Conservation (phyloP, 2,329 filamentous ascomycete genomes). For the Calonectria leucothoes region DNA sequence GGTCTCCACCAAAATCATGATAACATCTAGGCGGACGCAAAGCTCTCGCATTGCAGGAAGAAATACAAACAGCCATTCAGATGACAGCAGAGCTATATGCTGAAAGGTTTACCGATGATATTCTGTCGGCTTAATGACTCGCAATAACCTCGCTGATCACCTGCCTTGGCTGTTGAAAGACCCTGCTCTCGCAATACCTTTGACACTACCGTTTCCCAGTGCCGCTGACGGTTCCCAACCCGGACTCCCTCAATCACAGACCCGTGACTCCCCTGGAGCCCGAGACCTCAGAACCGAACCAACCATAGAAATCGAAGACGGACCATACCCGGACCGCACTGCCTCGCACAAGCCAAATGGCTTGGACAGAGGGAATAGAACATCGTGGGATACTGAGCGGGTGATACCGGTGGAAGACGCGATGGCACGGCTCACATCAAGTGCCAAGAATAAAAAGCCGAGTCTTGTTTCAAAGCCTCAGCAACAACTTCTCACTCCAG, state of each 20-base stretch:
- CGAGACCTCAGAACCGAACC: slow-evolving; percentile 9
- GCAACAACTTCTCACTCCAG: slow-evolving; percentile 56
- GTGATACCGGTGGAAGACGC: slow-evolving; percentile 43
- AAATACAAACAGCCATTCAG: slow-evolving; percentile 25
- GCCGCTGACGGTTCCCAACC: slow-evolving; percentile 41
- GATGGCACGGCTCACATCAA: slow-evolving; percentile 60
- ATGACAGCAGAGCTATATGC: slow-evolving; percentile 39
- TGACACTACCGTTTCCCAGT: slow-evolving; percentile 52
- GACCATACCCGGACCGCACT: slow-evolving; percentile 2
- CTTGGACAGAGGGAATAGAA: slow-evolving; percentile 33
- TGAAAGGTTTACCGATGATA: slow-evolving; percentile 36
- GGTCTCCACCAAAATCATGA: slow-evolving; percentile 31
- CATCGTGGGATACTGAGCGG: slow-evolving; percentile 40
- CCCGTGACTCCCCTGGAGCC: slow-evolving; percentile 17
- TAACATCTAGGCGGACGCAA: slow-evolving; percentile 34
- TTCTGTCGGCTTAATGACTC: slow-evolving; percentile 66
- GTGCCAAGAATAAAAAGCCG: slow-evolving; percentile 57
- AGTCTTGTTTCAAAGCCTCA: slow-evolving; percentile 54
- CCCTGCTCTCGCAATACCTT: slow-evolving; percentile 54
- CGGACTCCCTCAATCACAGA: slow-evolving; percentile 41
- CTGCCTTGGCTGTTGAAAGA: slow-evolving; percentile 68
- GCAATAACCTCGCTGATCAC: slow-evolving; percentile 69
- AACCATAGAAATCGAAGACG: slow-evolving; percentile 12
- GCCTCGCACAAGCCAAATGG: slow-evolving; percentile 34
- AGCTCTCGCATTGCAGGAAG: slow-evolving; percentile 20